Conservation (phyloP, 2,329 filamentous ascomycete species). For the Calycina marina region DNA sequence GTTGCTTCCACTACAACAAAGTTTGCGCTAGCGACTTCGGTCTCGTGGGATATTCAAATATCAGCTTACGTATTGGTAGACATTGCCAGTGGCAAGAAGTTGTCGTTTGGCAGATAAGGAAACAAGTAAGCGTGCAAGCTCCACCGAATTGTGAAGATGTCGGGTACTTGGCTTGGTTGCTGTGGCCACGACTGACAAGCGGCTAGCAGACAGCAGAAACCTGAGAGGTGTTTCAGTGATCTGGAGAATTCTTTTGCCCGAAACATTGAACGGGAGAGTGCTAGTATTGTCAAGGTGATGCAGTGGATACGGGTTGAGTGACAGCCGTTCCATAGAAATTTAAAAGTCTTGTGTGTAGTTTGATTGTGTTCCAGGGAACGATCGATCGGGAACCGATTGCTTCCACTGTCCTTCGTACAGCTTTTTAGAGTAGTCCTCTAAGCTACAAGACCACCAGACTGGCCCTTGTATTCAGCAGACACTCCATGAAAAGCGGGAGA, state of each 20-base stretch:
- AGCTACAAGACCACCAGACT: constrained; percentile 8
- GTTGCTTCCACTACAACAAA: too few relatives aligned
- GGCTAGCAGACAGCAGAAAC: constrained; percentile 23
- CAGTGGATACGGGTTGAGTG: constrained; percentile 27
- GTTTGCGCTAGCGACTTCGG: constrained; percentile 28
- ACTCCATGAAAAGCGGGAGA: too few relatives aligned
- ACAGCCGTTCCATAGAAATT: constrained; percentile 34
- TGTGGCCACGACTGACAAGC: constrained; percentile 30
- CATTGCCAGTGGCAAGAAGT: neutral
- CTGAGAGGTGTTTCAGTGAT: constrained; percentile 17
- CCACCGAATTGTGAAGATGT: constrained; percentile 24
- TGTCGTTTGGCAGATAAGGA: constrained; percentile 20
- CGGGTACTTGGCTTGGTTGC: constrained; percentile 21
- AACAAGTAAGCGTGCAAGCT: constrained; percentile 33
- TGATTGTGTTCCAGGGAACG: constrained; percentile 24
- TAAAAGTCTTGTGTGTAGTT: constrained; percentile 32
- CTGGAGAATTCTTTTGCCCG: too few relatives aligned
- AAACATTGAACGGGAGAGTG: too few relatives aligned
- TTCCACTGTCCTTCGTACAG: constrained; percentile 30
- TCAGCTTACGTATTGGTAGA: neutral
- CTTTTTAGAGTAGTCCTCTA: constrained; percentile 9
- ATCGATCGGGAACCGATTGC: constrained; percentile 24
- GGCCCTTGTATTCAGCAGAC: neutral
- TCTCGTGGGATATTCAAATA: constrained; percentile 16
- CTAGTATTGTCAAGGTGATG: too few relatives aligned